Evolutionary conservation across 768 basidiomycete species (phyloP), one percentile per base, ranked within the genome.

Genomic region (Mycena alexandri): DNA sequence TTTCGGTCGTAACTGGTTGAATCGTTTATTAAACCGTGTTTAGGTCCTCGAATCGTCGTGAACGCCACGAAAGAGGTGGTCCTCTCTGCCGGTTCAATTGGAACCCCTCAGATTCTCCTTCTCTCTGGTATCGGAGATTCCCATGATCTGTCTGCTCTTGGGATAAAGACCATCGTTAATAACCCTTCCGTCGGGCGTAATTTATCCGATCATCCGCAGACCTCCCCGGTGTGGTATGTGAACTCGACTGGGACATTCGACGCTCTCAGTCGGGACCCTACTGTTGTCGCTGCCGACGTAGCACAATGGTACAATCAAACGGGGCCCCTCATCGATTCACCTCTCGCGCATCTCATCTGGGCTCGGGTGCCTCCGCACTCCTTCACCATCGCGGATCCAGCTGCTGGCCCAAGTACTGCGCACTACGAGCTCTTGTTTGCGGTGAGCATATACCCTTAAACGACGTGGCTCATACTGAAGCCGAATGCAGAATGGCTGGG

Each of bases 41-140:
- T 36, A 68, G 72, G 64, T 47, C 52, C 33, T 10, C 24, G 47
- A 36, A 51, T 41, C 5, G 52, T 48, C 6, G 48, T 77, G 8
- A 54, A 51, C 16, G 76, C 78, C 4, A 36, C 22, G 3, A 72
- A 74, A 24, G 79, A 79, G 57, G 75, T 80, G 14, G 71, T 80
- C 25, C 67, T 80, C 3, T 75, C 75, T 7, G 76, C 77, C 7
- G 78, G 78, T 2, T 52, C 75, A 0, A 71, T 77, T 42, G 75
- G 75, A 2, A 78, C 75, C 3, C 69, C 76, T 17, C 74, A 73
- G 24, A 67, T 76, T 44, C 70, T 74, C 17, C 60, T 69, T 29
- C 73, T 73, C 16, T 74, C 73, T 14, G 73, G 73, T 3, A 72
- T 74, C 36, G 77, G 77, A 13, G 54, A 72, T 36, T 0, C 41